Percentiles rank a stretch among this genome's conserved stretches.
These are phyloP conservation scores for Phyllachora maydis DNA, from an alignment of 2,329 filamentous ascomycete genomes.

Conservation along the genomic window DNA sequence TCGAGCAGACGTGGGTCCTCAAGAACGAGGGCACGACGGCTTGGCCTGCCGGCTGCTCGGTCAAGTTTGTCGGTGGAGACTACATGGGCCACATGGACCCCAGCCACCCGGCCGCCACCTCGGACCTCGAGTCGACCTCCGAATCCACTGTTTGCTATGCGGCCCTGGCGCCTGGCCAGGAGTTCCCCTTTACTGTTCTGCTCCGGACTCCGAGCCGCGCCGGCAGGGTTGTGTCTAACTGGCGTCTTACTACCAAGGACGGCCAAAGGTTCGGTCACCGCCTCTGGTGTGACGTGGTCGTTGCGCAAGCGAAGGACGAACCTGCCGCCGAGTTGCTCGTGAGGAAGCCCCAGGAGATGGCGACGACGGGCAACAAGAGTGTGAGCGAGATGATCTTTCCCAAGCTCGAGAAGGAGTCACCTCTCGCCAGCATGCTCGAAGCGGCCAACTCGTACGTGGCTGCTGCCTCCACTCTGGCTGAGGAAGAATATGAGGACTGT, in stretches of 20 bases:
- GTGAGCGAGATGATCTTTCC: constrained; percentile 96
- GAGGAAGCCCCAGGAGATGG: constrained; percentile 15
- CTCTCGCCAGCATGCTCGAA: constrained; percentile 60
- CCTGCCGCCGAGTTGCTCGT: constrained; percentile 3
- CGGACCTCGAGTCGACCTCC: constrained; percentile 56
- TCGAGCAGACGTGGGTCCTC: constrained; percentile 82
- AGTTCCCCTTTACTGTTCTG: constrained; percentile 61
- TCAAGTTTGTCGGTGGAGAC: constrained; percentile 83
- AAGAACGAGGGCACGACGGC: constrained; percentile 58
- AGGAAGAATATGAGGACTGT: constrained; percentile 31
- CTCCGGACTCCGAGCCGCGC: constrained; percentile 61
- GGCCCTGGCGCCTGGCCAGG: constrained; percentile 51
- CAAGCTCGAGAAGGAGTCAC: constrained; percentile 85
- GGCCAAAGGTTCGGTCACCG: constrained; percentile 78
- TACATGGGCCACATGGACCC: constrained; percentile 89
- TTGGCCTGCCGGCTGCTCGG: constrained; percentile 80
- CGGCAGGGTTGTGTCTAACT: constrained; percentile 82
- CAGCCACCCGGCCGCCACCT: constrained; percentile 55
- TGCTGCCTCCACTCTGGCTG: constrained; percentile 13
- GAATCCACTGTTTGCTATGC: constrained; percentile 62
- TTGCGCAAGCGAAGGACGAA: constrained; percentile 14
- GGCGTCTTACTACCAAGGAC: constrained; percentile 70
- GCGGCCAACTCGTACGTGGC: constrained; percentile 27
- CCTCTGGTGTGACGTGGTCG: constrained; percentile 82
- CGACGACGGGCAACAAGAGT: constrained; percentile 5